A percentile compares a stretch with the other conserved stretches of the same genome.
Evolutionary conservation across 148 eudicot species (phyloP).

Genomic region (Bassia scoparia): DNA sequence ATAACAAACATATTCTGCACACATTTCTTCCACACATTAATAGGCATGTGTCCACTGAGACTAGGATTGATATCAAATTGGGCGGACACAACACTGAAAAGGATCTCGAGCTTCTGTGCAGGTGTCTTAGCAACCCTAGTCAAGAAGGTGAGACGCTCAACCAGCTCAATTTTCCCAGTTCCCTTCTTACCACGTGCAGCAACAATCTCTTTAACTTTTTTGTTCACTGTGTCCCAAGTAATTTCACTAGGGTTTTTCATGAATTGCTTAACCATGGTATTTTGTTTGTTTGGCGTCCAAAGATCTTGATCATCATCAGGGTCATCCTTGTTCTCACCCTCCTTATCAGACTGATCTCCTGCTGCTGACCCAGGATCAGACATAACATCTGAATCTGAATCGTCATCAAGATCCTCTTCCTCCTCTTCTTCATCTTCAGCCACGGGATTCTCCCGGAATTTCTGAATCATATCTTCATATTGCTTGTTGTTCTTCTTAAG

Average conservation of each 20-base stretch:
- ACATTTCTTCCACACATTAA: slow-evolving; percentile 84
- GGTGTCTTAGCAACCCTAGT: slow-evolving; percentile 91
- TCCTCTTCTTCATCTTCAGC: slow-evolving; percentile 41
- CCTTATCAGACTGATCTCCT: slow-evolving; percentile 14
- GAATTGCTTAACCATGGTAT: slow-evolving; percentile 66
- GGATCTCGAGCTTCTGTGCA: slow-evolving; percentile 89
- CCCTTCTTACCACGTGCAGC: slow-evolving; percentile 90
- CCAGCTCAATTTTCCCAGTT: slow-evolving; percentile 77
- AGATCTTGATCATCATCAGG: slow-evolving; percentile 32
- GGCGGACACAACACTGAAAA: slow-evolving; percentile 77
- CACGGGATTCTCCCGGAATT: slow-evolving; percentile 75
- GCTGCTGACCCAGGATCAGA: slow-evolving; percentile 43
- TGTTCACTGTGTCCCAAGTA: slow-evolving; percentile 79
- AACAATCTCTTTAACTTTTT: slow-evolving; percentile 77
- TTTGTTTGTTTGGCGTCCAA: slow-evolving; percentile 63
- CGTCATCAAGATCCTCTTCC: slow-evolving; percentile 33
- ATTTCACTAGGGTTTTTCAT: slow-evolving; percentile 41
- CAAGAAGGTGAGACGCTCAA: slow-evolving; percentile 87
- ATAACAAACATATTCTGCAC: slow-evolving; percentile 69
- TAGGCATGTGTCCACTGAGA: slow-evolving; percentile 76
- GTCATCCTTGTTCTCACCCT: slow-evolving; percentile 23
- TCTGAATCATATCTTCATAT: slow-evolving; percentile 62
- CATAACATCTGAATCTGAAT: slow-evolving; percentile 31
- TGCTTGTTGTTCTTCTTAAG: slow-evolving; percentile 83
- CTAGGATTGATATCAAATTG: slow-evolving; percentile 85